Evolutionary conservation across 2,329 filamentous ascomycete species (phyloP).

Genomic region (Helicocarpus griseus): DNA sequence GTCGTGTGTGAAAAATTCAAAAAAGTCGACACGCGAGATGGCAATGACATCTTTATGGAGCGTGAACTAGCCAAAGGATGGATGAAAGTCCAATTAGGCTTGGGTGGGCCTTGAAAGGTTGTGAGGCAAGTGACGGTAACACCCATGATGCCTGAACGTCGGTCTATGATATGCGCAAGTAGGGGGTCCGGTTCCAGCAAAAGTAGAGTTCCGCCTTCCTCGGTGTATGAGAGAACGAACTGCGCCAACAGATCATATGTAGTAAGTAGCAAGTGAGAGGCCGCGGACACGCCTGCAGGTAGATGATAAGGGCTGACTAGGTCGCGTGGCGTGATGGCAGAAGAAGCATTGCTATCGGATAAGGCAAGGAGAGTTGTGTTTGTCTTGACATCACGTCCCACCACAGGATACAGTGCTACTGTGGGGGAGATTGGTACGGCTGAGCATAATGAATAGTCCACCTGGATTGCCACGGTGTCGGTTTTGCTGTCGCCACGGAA

Average conservation of each 20-base stretch:
- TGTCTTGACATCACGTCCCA: neutral
- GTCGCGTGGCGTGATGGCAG: neutral
- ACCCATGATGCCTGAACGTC: neutral
- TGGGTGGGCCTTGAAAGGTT: neutral
- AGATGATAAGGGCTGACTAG: neutral
- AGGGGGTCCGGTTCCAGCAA: neutral
- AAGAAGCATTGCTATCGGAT: neutral
- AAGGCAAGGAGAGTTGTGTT: neutral
- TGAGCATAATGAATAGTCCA: neutral
- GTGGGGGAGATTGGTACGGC: neutral
- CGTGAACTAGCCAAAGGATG: conserved; percentile 1
- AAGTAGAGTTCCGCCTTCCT: neutral
- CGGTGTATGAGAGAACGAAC: neutral
- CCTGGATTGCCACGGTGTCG: neutral
- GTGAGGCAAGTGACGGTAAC: neutral
- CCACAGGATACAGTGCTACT: neutral
- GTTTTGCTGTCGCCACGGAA: neutral
- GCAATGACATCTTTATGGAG: neutral
- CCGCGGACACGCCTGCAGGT: neutral
- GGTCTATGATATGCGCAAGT: neutral
- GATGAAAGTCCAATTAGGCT: neutral
- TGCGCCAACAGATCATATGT: neutral
- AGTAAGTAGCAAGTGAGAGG: neutral
- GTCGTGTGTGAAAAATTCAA: neutral
- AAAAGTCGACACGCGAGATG: neutral